Evolutionary conservation across 2,329 filamentous ascomycete genomes (phyloP).

Genomic region (Fusarium protoensiforme): DNA sequence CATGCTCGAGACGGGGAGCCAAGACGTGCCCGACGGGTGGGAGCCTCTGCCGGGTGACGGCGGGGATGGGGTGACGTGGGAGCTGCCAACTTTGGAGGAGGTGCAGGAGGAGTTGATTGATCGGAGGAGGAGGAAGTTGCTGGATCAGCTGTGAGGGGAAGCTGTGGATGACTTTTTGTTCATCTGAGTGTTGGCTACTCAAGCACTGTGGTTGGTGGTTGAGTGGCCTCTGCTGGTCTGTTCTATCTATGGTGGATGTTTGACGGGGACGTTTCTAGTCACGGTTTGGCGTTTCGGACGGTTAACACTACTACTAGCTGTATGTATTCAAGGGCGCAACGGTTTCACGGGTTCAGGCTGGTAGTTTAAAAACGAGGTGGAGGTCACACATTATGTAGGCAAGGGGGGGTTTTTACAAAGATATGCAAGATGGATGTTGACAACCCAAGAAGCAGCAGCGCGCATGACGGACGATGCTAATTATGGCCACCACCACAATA

Average conservation of each 20-base stretch:
- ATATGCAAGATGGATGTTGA: constrained; percentile 1
- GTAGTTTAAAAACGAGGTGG: constrained; percentile 9
- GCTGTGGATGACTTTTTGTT: neutral
- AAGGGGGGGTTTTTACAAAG: neutral
- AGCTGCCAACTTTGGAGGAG: constrained; percentile 85
- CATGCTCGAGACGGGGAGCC: constrained; percentile 68
- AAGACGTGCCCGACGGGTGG: constrained; percentile 76
- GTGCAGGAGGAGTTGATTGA: constrained; percentile 96
- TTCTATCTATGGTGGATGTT: neutral
- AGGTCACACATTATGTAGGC: neutral
- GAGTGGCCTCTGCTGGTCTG: neutral
- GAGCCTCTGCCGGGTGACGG: constrained; percentile 86
- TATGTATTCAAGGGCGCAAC: constrained; percentile 26
- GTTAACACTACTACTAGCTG: neutral
- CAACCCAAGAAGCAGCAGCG: neutral
- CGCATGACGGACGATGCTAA: neutral
- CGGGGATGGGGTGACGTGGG: constrained; percentile 86
- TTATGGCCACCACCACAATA: neutral
- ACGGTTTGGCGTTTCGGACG: constrained; percentile 26
- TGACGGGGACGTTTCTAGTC: constrained; percentile 3
- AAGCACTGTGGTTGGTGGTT: neutral
- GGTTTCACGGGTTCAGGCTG: neutral
- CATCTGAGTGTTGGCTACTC: too few species aligned
- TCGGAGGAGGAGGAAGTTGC: constrained; percentile 80
- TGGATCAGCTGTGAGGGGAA: constrained; percentile 76